phyloP scores from a whole-genome alignment of 1,139 yeast genomes.

The Scheffersomyces illinoinensis region DNA sequence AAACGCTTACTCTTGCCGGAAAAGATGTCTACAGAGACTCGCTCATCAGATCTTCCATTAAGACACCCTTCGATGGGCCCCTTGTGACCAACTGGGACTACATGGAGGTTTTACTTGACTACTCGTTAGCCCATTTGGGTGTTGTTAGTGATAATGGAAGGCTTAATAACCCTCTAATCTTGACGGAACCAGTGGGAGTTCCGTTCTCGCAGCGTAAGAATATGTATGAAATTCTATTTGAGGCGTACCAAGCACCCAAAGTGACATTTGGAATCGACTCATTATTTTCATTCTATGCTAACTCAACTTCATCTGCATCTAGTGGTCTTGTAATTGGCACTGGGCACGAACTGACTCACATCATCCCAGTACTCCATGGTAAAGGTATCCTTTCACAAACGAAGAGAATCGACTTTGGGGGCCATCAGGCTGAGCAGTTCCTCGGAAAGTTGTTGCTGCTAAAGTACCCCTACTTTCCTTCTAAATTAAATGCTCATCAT shows the following conservation, averaged over 20 bases:
- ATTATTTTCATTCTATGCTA: conserved; percentile 68
- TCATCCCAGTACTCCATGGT: conserved; percentile 77
- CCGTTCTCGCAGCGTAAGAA: conserved; percentile 68
- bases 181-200: conserved; percentile 76
- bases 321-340: conserved; percentile 77
- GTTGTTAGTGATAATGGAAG: conserved; percentile 54
- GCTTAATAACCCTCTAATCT: conserved; percentile 76
- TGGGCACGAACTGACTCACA: conserved; percentile 80
- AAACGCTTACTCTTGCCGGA: conserved; percentile 74
- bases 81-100: conserved; percentile 91
- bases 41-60: conserved; percentile 64
- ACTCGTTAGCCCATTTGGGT: conserved; percentile 76
- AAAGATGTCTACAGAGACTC: conserved; percentile 77
- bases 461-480: conserved; percentile 91
- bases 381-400: conserved; percentile 65
- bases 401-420: conserved; percentile 92
- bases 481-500: conserved; percentile 64
- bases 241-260: conserved; percentile 73
- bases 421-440: conserved; percentile 67
- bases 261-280: conserved; percentile 82
- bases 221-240: conserved; percentile 81
- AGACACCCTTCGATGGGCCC: conserved; percentile 85
- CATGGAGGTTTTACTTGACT: conserved; percentile 79
- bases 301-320: conserved; percentile 35
- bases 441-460: conserved; percentile 64